A percentile compares a stretch with the other conserved stretches of the same genome.
Evolutionary conservation across 306 rosid species (phyloP).

Genomic region (Vicia villosa): DNA sequence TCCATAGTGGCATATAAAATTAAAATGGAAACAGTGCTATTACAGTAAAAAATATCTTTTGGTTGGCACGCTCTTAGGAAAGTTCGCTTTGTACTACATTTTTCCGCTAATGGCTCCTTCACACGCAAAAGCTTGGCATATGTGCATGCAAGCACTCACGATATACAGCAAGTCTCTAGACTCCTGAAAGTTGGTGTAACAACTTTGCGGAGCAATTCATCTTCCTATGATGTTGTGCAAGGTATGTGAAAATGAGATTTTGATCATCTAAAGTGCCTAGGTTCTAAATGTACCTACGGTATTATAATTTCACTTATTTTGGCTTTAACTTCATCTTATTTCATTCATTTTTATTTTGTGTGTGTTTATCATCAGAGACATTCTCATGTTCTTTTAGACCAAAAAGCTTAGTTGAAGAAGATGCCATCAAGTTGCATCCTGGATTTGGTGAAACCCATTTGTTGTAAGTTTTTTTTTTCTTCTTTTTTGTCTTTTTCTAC

Average conservation of each 20-base stretch:
- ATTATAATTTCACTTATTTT: background rate
- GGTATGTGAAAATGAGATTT: no score
- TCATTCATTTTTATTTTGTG: slow-evolving; percentile 22
- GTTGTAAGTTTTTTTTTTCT: slow-evolving; percentile 63
- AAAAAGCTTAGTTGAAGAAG: slow-evolving; percentile 84
- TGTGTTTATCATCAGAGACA: slow-evolving; percentile 68
- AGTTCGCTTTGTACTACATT: slow-evolving; percentile 61
- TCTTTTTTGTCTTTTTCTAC: slow-evolving; percentile 11
- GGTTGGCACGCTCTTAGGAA: slow-evolving; percentile 81
- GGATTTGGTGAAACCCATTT: slow-evolving; percentile 91
- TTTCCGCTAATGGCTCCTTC: slow-evolving; percentile 79
- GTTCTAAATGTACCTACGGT: no score
- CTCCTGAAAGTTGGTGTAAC: slow-evolving; percentile 86
- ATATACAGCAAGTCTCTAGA: slow-evolving; percentile 89
- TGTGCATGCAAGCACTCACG: slow-evolving; percentile 86
- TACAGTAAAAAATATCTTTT: slow-evolving; percentile 71
- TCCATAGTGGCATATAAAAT: slow-evolving; percentile 57
- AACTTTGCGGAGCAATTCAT: slow-evolving; percentile 76
- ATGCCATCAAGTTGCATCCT: slow-evolving; percentile 81
- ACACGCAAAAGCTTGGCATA: slow-evolving; percentile 88
- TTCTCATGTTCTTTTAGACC: slow-evolving; percentile 77
- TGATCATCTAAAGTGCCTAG: no score
- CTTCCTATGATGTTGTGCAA: slow-evolving; percentile 89
- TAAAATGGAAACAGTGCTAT: slow-evolving; percentile 62
- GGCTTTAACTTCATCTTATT: slow-evolving; percentile 4